phyloP scores from a whole-genome alignment of 2,329 filamentous ascomycete genomes.

The Coniochaeta ligniaria region DNA sequence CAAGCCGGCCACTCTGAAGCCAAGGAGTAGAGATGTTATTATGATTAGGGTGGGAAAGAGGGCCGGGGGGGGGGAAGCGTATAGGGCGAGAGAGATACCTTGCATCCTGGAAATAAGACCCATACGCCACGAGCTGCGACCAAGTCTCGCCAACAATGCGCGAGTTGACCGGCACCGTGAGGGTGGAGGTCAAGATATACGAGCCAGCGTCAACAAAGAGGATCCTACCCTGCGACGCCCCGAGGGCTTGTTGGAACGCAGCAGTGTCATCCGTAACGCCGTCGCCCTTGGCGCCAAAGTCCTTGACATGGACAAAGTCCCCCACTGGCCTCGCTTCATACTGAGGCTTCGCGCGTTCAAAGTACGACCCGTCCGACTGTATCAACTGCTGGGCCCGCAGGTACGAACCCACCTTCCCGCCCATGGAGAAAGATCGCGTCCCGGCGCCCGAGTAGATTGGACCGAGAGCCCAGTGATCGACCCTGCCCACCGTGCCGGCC shows the following conservation, averaged over 20 bases:
- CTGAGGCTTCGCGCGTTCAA: background rate
- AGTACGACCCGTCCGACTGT: background rate
- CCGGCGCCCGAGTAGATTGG: too few relatives aligned
- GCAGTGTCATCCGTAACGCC: slow-evolving; percentile 47
- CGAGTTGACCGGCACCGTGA: slow-evolving; percentile 49
- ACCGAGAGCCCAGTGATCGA: too few relatives aligned
- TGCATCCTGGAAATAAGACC: slow-evolving; percentile 44
- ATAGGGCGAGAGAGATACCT: too few relatives aligned
- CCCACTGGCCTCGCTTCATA: background rate
- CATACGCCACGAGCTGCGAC: slow-evolving; percentile 58
- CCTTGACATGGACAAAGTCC: background rate
- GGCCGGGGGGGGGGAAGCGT: too few relatives aligned
- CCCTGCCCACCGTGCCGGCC: too few relatives aligned
- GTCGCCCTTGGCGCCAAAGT: slow-evolving; percentile 21
- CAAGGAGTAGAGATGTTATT: too few relatives aligned
- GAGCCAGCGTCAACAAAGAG: slow-evolving; percentile 14
- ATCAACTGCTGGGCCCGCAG: too few relatives aligned
- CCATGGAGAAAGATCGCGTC: too few relatives aligned
- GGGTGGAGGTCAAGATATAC: slow-evolving; percentile 37
- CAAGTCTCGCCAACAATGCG: slow-evolving; percentile 65
- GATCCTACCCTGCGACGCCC: slow-evolving; percentile 28
- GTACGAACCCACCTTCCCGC: too few relatives aligned
- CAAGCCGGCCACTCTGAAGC: too few relatives aligned
- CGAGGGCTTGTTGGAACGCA: slow-evolving; percentile 39
- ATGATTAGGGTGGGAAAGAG: too few relatives aligned